Evolutionary conservation across 2,329 filamentous ascomycete species (phyloP).

Genomic region (Pestalotiopsis fici): DNA sequence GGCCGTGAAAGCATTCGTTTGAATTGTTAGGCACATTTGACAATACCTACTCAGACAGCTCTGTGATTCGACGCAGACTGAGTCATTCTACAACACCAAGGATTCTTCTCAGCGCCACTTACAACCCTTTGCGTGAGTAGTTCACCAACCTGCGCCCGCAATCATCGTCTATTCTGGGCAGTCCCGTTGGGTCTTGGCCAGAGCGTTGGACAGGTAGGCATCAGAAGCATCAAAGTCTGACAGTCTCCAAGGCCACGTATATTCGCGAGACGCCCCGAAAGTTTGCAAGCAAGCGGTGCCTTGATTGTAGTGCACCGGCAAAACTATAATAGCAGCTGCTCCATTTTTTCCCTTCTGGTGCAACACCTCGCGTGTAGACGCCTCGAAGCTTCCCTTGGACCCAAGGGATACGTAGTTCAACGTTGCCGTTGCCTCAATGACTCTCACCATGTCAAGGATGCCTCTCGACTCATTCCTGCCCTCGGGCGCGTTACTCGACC

Average conservation of each 20-base stretch:
- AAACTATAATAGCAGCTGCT: slow-evolving; percentile 1
- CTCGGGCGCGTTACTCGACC: slow-evolving; percentile 35
- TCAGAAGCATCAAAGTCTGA: not conserved
- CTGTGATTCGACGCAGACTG: not conserved
- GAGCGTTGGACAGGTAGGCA: not conserved
- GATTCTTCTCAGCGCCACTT: not conserved
- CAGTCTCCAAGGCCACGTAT: not conserved
- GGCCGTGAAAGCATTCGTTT: no score
- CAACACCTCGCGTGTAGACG: not conserved
- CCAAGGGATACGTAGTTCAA: not conserved
- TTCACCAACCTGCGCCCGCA: not conserved
- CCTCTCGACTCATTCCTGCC: slow-evolving; percentile 45
- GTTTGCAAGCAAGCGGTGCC: not conserved
- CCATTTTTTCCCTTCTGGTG: not conserved
- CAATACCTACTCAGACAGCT: not conserved
- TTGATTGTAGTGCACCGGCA: not conserved
- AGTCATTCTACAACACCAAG: not conserved
- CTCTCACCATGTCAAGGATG: slow-evolving; percentile 41
- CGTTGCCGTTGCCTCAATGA: slow-evolving; percentile 17
- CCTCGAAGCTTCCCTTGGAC: not conserved
- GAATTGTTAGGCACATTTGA: not conserved
- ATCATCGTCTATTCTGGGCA: not conserved
- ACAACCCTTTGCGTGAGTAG: not conserved
- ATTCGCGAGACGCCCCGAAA: not conserved
- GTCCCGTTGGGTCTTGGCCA: not conserved